phyloP scores from a whole-genome alignment of 2,329 filamentous ascomycete genomes.

The Botrytis fabae region DNA sequence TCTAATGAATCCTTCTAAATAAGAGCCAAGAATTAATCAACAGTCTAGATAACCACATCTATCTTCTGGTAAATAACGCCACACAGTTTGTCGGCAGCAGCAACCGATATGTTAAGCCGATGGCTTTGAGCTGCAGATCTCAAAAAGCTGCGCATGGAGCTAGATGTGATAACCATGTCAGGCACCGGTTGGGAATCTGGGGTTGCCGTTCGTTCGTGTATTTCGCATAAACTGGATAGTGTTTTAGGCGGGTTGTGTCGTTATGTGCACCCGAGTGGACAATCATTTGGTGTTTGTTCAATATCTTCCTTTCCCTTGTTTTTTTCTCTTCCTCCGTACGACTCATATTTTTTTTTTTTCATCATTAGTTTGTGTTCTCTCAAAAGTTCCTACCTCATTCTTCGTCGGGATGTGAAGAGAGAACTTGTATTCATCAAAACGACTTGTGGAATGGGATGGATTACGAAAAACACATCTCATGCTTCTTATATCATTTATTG shows the following conservation, averaged over 20 bases:
- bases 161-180: constrained; percentile 3
- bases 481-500: not conserved
- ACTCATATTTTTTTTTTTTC: not conserved
- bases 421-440: not conserved
- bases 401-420: not conserved
- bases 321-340: not conserved
- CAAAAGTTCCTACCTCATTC: accelerated
- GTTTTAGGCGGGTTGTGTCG: no score
- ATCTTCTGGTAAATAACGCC: not conserved
- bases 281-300: not conserved
- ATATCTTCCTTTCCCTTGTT: not conserved
- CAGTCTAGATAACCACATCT: not conserved
- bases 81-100: not conserved
- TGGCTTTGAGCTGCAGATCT: not conserved
- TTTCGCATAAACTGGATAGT: not conserved
- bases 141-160: not conserved
- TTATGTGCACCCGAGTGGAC: not conserved
- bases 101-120: constrained; percentile 5
- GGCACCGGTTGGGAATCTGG: not conserved
- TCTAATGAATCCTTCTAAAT: not conserved
- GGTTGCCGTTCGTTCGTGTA: not conserved
- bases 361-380: no score
- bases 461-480: not conserved
- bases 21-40: not conserved
- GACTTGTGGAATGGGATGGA: not conserved